Percentiles rank a stretch among this genome's conserved stretches.
Conservation (phyloP, 495 filamentous ascomycete species). For the Bacidia rubella region DNA sequence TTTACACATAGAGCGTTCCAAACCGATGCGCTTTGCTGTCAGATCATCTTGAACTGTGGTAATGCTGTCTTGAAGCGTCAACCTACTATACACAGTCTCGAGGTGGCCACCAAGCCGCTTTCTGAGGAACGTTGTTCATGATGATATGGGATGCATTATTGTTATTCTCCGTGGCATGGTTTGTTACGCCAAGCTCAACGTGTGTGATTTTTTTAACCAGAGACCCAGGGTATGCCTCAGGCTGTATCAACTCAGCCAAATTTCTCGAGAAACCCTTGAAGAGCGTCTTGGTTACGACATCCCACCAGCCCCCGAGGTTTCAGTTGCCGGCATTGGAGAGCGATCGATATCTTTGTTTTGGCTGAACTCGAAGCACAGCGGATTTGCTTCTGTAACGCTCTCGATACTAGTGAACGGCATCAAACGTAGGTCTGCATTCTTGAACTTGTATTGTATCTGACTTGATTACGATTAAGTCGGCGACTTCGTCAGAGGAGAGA, state of each 20-base stretch:
- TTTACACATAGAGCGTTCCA: too few species aligned
- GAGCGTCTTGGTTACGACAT: conserved; percentile 86
- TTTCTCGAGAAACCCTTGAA: conserved; percentile 75
- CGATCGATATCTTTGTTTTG: conserved; percentile 85
- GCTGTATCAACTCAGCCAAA: conserved; percentile 52
- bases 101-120: too few species aligned
- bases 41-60: too few species aligned
- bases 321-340: conserved; percentile 75
- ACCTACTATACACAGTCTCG: too few species aligned
- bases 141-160: conserved; percentile 5
- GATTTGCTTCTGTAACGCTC: conserved; percentile 70
- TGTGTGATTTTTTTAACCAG: neutral
- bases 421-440: conserved; percentile 46
- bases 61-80: too few species aligned
- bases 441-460: neutral
- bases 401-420: conserved; percentile 87
- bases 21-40: too few species aligned
- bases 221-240: conserved; percentile 56
- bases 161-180: conserved; percentile 3
- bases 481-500: conserved; percentile 71
- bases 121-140: too few species aligned
- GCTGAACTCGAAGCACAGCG: conserved; percentile 58
- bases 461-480: conserved; percentile 46
- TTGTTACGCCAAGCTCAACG: neutral
- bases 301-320: conserved; percentile 76